Evolutionary conservation across 1,284 basidiomycete species (phyloP), one percentile per base, ranked within the genome.

Genomic region (Ganoderma meredithae): DNA sequence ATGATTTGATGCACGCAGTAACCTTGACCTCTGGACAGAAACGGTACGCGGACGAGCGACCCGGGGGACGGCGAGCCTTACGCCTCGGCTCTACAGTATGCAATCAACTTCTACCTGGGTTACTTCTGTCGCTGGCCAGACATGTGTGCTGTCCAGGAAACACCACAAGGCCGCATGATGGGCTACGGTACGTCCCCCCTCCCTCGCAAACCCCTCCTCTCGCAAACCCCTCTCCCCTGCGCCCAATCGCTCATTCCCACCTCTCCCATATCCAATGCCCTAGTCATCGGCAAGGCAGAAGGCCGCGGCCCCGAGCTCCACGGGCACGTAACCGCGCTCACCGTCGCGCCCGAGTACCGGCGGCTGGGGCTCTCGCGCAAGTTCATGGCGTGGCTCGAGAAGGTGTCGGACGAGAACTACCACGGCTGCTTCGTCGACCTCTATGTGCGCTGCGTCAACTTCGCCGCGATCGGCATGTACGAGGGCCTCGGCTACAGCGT

Each of bases 21-120:
- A 97, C 79, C 82, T 97, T 76, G 95, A 97, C 79, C 84, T 96
- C 64, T 97, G 94, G 94, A 97, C 95, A 59, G 96, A 97, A 82
- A 97, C 96, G 22, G 93, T 94, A 74, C 75, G 88, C 79, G 33
- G 36, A 49, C 27, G 52, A 55, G 17, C 31, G 27, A 40, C 31
- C 49, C 22, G 33, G 15, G 5, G 13, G 62, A 2, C 40, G 7
- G 12, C 22, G 39, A 17, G 63, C 62, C 60, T 44, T 60, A 67
- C 41, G 6, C 15, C 4, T 39, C 64, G 49, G 33, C 2, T 7
- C 43, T 40, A 17, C 72, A 95, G 93, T 97, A 96, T 79, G 90
- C 90, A 59, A 90, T 94, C 74, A 87, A 86, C 36, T 97, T 97
- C 80, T 97, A 97, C 79, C 82, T 97, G 55, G 89, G 82, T 77